Conservation (phyloP, 2,329 filamentous ascomycete species). For the Talaromyces sp. region DNA sequence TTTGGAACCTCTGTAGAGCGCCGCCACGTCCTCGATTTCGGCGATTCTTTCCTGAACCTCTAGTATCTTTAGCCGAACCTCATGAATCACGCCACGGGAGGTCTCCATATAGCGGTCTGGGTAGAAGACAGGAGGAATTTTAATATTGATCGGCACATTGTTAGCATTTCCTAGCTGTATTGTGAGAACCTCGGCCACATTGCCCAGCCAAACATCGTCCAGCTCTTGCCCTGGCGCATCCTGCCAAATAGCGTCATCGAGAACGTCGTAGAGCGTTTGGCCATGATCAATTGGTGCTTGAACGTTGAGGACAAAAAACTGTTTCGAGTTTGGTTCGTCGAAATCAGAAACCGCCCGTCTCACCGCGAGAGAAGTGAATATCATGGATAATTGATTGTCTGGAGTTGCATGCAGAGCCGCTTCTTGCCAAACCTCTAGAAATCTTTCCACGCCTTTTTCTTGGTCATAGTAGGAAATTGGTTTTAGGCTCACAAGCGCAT, state of each 20-base stretch:
- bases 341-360: slow-evolving; percentile 29
- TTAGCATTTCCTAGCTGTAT: slow-evolving; percentile 37
- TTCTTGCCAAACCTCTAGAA: slow-evolving; percentile 47
- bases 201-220: slow-evolving; percentile 45
- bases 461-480: slow-evolving; percentile 27
- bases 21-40: slow-evolving; percentile 26
- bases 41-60: slow-evolving; percentile 29
- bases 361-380: slow-evolving; percentile 45
- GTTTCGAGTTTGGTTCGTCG: slow-evolving; percentile 28
- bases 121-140: slow-evolving; percentile 52
- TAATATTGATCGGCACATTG: slow-evolving; percentile 39
- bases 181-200: slow-evolving; percentile 52
- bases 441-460: slow-evolving; percentile 38
- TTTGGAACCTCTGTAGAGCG: slow-evolving; percentile 25
- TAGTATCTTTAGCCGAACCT: slow-evolving; percentile 40
- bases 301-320: slow-evolving; percentile 37
- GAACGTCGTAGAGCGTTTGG: slow-evolving; percentile 50
- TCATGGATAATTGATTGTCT: slow-evolving; percentile 37
- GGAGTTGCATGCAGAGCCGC: slow-evolving; percentile 41
- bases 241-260: slow-evolving; percentile 50
- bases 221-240: slow-evolving; percentile 34
- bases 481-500: slow-evolving; percentile 45
- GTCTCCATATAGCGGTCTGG: slow-evolving; percentile 57
- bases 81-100: slow-evolving; percentile 44
- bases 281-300: slow-evolving; percentile 33